phyloP scores from a whole-genome alignment of 2,329 filamentous ascomycete genomes.

The Parasarocladium wereldwijsianum region DNA sequence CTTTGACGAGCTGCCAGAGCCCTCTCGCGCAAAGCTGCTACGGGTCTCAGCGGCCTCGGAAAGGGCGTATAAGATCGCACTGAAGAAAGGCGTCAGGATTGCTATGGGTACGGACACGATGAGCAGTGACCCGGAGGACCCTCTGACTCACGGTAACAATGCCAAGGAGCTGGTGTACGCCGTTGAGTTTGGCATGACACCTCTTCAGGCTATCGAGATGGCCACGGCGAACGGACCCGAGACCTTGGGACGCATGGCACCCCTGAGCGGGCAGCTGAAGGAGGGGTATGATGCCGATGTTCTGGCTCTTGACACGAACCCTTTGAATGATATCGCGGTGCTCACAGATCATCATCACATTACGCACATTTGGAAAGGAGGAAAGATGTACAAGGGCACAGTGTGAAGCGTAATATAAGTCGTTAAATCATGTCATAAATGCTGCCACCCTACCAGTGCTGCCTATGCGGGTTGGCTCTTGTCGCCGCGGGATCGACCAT shows the following conservation, averaged over 20 bases:
- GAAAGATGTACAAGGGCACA: conserved; percentile 22
- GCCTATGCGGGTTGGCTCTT: too few species aligned
- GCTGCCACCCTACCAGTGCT: too few species aligned
- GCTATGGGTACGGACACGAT: conserved; percentile 32
- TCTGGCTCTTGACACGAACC: conserved; percentile 27
- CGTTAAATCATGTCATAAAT: too few species aligned
- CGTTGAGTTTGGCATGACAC: conserved; percentile 30
- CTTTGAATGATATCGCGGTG: conserved; percentile 26
- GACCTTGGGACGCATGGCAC: conserved; percentile 28
- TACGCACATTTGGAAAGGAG: conserved; percentile 31
- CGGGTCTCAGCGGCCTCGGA: conserved; percentile 20
- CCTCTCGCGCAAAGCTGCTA: conserved; percentile 22
- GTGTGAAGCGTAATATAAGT: too few species aligned
- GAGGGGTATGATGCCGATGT: conserved; percentile 32
- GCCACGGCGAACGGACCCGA: conserved; percentile 30
- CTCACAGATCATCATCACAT: conserved; percentile 23
- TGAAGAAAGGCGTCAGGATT: conserved; percentile 26
- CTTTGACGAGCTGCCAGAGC: conserved; percentile 15
- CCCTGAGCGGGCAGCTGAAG: conserved; percentile 26
- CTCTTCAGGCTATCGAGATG: conserved; percentile 32
- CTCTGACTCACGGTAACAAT: conserved; percentile 23
- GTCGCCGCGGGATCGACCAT: too few species aligned
- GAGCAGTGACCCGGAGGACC: conserved; percentile 16
- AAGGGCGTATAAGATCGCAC: conserved; percentile 24
- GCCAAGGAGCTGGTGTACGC: conserved; percentile 29